phyloP scores from a whole-genome alignment of 331 rosid species.

The Malus hybrid region DNA sequence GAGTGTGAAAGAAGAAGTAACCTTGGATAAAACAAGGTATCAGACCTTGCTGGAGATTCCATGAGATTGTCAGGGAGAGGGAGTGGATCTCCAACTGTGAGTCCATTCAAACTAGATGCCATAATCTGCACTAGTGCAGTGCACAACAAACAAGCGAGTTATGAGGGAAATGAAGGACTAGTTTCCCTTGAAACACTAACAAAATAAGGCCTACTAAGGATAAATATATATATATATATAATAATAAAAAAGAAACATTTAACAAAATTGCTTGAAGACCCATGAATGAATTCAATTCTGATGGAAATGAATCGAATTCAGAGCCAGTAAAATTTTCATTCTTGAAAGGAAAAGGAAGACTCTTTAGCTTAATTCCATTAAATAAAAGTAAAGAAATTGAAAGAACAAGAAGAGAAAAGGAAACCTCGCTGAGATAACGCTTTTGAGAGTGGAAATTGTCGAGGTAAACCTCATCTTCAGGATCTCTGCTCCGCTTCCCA shows the following conservation, averaged over 20 bases:
- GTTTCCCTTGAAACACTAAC: neutral
- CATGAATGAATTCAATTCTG: neutral
- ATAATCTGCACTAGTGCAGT: constrained; percentile 47
- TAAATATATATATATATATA: no score
- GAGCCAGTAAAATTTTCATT: neutral
- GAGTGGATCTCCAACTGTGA: constrained; percentile 92
- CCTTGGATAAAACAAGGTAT: constrained; percentile 66
- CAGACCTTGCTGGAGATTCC: constrained; percentile 98
- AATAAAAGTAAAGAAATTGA: neutral
- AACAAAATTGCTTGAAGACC: no score
- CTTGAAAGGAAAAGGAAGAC: neutral
- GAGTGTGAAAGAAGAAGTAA: constrained; percentile 3
- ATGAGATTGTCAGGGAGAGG: constrained; percentile 79
- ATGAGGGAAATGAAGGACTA: neutral
- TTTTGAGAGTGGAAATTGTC: constrained; percentile 95
- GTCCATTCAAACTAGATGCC: constrained; percentile 97
- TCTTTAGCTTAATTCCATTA: neutral
- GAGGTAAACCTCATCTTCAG: constrained; percentile 90
- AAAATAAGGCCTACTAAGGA: neutral
- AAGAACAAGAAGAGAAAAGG: neutral
- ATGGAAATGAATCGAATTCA: neutral
- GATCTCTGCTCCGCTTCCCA: constrained; percentile 81
- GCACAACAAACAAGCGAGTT: neutral
- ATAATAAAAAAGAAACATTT: no score
- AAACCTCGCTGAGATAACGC: constrained; percentile 96